phyloP scores from a whole-genome alignment of 805 yeast genomes.

The Yarrowia sp. region DNA sequence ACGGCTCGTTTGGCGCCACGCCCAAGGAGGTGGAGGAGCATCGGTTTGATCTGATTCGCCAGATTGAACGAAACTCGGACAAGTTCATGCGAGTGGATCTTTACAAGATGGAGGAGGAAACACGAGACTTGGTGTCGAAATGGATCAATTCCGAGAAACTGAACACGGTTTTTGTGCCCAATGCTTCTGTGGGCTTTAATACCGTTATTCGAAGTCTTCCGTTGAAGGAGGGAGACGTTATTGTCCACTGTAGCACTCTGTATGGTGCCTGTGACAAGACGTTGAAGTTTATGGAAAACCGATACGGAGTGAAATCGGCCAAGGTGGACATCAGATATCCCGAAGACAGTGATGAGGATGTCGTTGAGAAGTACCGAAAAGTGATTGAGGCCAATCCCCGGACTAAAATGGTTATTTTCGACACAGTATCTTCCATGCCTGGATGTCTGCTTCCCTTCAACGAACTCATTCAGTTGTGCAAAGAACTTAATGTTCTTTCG shows the following conservation, averaged over 20 bases:
- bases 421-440: conserved; percentile 62
- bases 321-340: conserved; percentile 46
- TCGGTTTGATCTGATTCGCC: conserved; percentile 36
- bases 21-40: conserved; percentile 49
- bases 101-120: conserved; percentile 37
- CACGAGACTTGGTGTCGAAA: conserved; percentile 41
- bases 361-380: conserved; percentile 37
- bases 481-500: conserved; percentile 47
- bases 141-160: conserved; percentile 48
- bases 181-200: conserved; percentile 61
- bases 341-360: conserved; percentile 40
- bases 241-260: conserved; percentile 49
- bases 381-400: conserved; percentile 33
- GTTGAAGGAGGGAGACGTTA: conserved; percentile 49
- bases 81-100: conserved; percentile 39
- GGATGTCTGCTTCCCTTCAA: conserved; percentile 57
- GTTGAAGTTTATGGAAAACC: conserved; percentile 34
- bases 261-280: conserved; percentile 57
- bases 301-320: conserved; percentile 40
- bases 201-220: conserved; percentile 54
- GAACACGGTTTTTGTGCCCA: conserved; percentile 52
- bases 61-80: conserved; percentile 48
- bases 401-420: conserved; percentile 47
- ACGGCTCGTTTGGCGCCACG: conserved; percentile 61
- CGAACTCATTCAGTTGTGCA: conserved; percentile 46